phyloP scores from a whole-genome alignment of 2,329 filamentous ascomycete species.

The Fusarium sp. region DNA sequence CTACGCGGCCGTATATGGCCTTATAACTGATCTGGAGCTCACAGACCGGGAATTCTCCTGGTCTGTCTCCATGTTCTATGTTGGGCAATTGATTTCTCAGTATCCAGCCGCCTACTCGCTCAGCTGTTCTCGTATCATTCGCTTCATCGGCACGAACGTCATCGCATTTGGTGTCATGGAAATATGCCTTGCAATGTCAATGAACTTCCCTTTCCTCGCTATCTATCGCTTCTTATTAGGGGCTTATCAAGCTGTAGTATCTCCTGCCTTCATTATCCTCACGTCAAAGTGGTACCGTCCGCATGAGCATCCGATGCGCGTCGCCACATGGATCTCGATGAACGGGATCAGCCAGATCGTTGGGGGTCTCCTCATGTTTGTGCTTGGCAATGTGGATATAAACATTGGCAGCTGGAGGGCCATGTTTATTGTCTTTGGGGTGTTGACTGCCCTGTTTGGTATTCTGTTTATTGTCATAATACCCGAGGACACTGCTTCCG shows the following conservation, averaged over 20 bases:
- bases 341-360: constrained; percentile 46
- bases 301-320: constrained; percentile 47
- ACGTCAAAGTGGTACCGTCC: constrained; percentile 49
- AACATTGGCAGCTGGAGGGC: constrained; percentile 30
- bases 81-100: constrained; percentile 33
- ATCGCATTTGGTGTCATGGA: constrained; percentile 47
- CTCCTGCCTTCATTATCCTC: constrained; percentile 49
- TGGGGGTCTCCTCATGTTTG: constrained; percentile 47
- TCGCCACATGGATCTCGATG: constrained; percentile 48
- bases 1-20: constrained; percentile 33
- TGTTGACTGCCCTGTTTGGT: constrained; percentile 21
- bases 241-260: constrained; percentile 48
- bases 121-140: constrained; percentile 31
- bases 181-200: constrained; percentile 39
- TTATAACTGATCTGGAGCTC: constrained; percentile 25
- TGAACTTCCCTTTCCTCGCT: constrained; percentile 41
- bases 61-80: constrained; percentile 34
- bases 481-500: constrained; percentile 19
- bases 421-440: constrained; percentile 37
- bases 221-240: constrained; percentile 46
- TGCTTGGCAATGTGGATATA: constrained; percentile 35
- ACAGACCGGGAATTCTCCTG: constrained; percentile 22
- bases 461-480: constrained; percentile 23
- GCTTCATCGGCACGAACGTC: constrained; percentile 34
- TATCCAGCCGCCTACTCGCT: constrained; percentile 33